Base-by-base conservation (phyloP, 208 protist genomes). In the Trypanosoma lewisi region DNA sequence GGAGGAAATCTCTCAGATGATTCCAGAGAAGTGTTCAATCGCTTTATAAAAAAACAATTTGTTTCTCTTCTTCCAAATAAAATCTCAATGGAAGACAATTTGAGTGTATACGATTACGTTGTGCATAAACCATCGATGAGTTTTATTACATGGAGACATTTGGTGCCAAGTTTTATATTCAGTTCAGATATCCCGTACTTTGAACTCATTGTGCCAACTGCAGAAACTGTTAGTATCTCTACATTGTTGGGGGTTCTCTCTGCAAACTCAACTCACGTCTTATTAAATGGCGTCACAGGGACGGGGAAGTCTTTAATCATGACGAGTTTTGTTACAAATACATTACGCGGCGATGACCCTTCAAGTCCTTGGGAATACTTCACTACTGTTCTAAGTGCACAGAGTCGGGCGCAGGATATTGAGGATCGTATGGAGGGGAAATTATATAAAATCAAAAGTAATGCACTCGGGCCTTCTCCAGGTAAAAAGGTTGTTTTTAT, bases 161-260 rank as follows among this genome's bases (percentile, higher is more conserved):
- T 97, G 14, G 93, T 99, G 17, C 87, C 93, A 37, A 80, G 83
- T 17, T 99, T 98, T 67, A 63, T 73, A 42, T 99, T 97, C 81
- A 60, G 87, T 37, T 52, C 54, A 7, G 66, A 83, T 28, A 63
- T 80, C 37, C 85, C 96, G 17, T 98, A 97, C 77, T 98, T 98
- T 78, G 88, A 97, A 23, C 85, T 98, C 36, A 82, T 98, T 58
- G 97, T 99, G 30, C 96, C 97, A 12, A 99, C 97, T 27, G 78
- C 83, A 14, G 96, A 98, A 45, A 97, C 96, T 0, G 84, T 96
- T 0, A 78, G 89, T 23, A 78, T 96, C 21, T 82, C 86, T 57
- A 92, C 88, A 31, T 48, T 98, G 14, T 56, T 98, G 19, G 56
- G 79, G 36, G 62, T 93, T 55, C 74, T 97, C 23, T 68, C 83